A percentile compares a stretch with the other conserved stretches of the same genome.
phyloP scores from a whole-genome alignment of 805 yeast species.

The Citeromyces matritensis region DNA sequence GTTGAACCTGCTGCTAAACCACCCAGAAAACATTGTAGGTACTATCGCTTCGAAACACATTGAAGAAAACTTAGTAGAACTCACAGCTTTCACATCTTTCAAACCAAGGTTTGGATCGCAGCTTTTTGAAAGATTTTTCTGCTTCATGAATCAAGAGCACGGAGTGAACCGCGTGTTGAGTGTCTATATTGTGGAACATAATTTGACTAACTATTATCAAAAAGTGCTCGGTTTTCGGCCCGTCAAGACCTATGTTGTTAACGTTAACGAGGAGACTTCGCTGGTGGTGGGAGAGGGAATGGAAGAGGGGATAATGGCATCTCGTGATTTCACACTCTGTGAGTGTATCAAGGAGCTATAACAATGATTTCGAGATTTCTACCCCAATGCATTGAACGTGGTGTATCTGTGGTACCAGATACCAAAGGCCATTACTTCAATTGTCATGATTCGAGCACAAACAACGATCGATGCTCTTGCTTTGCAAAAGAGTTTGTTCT shows the following conservation, averaged over 20 bases:
- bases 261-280: conserved; percentile 9
- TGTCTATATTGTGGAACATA: conserved; percentile 27
- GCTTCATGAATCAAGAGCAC: conserved; percentile 8
- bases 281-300: conserved; percentile 8
- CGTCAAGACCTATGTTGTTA: conserved; percentile 10
- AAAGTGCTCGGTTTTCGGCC: conserved; percentile 20
- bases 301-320: conserved; percentile 22
- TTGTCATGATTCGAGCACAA: no score
- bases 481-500: no score
- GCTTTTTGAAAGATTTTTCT: conserved; percentile 6
- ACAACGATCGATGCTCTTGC: no score
- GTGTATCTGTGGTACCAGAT: no score
- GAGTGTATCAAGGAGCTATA: no score
- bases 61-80: conserved; percentile 12
- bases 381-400: no score
- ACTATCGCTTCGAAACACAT: conserved; percentile 18
- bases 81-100: conserved; percentile 40
- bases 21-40: conserved; percentile 11
- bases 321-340: conserved; percentile 1
- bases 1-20: not conserved
- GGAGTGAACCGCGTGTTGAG: conserved; percentile 3
- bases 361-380: no score
- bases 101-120: conserved; percentile 18
- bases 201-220: conserved; percentile 27
- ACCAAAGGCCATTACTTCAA: no score